A percentile compares a stretch with the other conserved stretches of the same genome.
Evolutionary conservation across 2,329 filamentous ascomycete genomes (phyloP).

Genomic region (Cercospora citrullina): DNA sequence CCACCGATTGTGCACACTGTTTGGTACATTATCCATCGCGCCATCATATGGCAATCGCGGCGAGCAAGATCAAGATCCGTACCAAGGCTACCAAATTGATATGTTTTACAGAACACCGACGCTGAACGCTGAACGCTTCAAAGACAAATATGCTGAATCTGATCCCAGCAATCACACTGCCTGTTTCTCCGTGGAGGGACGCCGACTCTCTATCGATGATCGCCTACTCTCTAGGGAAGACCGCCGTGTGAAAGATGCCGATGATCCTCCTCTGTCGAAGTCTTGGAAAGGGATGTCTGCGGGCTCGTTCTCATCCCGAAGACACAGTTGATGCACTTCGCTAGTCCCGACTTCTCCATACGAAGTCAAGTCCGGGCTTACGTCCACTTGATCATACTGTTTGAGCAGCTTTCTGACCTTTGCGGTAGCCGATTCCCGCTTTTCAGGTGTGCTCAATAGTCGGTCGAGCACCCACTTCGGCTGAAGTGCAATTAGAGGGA

Average conservation of each 20-base stretch:
- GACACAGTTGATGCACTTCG: constrained; percentile 26
- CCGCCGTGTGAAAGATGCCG: constrained; percentile 12
- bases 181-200: not conserved
- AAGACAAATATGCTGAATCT: not conserved
- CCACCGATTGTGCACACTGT: not conserved
- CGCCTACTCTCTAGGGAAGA: constrained; percentile 11
- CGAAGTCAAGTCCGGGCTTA: constrained; percentile 24
- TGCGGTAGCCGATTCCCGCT: constrained; percentile 22
- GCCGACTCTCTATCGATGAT: constrained; percentile 7
- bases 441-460: constrained; percentile 24
- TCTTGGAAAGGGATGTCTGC: constrained; percentile 24
- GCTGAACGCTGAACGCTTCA: not conserved
- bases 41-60: not conserved
- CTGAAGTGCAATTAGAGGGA: constrained; percentile 25
- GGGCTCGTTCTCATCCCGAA: constrained; percentile 25
- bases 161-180: not conserved
- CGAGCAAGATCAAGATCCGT: not conserved
- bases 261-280: constrained; percentile 25
- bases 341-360: constrained; percentile 24
- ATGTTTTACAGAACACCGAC: not conserved
- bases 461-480: constrained; percentile 29
- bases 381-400: constrained; percentile 25
- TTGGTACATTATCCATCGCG: not conserved
- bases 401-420: constrained; percentile 26
- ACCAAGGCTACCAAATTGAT: too few relatives aligned